Evolutionary conservation across 805 yeast genomes (phyloP), one percentile per base, ranked within the genome.

Genomic region (Cyberlindnera maritima): DNA sequence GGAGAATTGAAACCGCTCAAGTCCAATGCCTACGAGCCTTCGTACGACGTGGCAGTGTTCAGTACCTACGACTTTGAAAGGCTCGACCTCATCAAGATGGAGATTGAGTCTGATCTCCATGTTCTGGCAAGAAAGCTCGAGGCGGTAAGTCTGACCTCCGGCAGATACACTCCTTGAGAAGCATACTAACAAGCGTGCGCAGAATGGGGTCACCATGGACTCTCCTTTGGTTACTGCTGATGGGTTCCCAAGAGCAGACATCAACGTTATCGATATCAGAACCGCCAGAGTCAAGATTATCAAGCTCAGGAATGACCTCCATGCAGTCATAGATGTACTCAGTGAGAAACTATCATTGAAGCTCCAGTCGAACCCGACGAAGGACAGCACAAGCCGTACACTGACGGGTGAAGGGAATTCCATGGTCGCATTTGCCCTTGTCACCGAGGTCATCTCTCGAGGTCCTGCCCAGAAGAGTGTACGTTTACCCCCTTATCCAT

Each of bases 201-300:
- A 66, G 47, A 79, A 79, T 52, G 66, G 71, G 12, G 80, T 72
- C 3, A 82, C 77, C 53, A 81, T 88, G 88, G 63, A 74, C 20
- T 82, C 91, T 1, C 71, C 81, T 0, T 64, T 92, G 48, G 65
- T 87, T 2, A 79, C 85, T 0, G 48, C 58, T 0, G 96, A 92
- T 59, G 97, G 97, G 18, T 92, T 79, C 57, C 99, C 99, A 1
- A 69, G 97, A 36, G 64, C 71, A 15, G 97, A 92, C 59, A 74
- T 92, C 23, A 96, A 92, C 58, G 85, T 92, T 4, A 79, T 89
- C 2, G 76, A 76, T 43, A 71, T 89, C 12, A 69, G 96, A 44
- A 62, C 76, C 10, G 60, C 82, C 1, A 68, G 97, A 48, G 76
- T 81, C 10, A 77, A 76, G 57, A 79, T 91, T 28, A 80, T 85